Conservation (phyloP, 306 rosid species). For the Arachis stenosperma region DNA sequence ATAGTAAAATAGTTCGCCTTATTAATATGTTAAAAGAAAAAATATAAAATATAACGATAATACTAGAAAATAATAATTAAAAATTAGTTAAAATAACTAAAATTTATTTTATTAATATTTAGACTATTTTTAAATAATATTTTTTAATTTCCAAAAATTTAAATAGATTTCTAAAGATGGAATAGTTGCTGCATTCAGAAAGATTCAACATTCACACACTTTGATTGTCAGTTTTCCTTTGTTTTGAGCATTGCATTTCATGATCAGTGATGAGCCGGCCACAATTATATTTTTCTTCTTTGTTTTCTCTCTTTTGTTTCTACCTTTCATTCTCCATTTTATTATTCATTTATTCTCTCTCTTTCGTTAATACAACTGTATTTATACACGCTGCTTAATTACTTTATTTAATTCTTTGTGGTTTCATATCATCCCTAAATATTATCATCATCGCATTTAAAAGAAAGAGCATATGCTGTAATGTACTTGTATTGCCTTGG, state of each 20-base stretch:
- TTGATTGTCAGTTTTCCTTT: slow-evolving; percentile 4
- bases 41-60: no score
- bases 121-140: no score
- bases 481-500: background rate
- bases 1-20: no score
- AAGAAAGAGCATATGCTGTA: background rate
- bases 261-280: background rate
- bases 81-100: no score
- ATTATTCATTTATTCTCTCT: background rate
- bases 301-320: slow-evolving; percentile 23
- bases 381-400: background rate
- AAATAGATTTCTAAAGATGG: no score
- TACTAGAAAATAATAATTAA: no score
- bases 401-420: background rate
- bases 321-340: background rate
- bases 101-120: no score
- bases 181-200: no score
- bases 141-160: no score
- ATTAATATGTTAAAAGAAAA: no score
- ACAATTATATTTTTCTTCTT: background rate
- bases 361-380: background rate
- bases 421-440: background rate
- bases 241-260: background rate
- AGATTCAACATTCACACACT: background rate
- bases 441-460: slow-evolving; percentile 1